Base-by-base conservation (phyloP, 2,329 filamentous ascomycete species). In the Colletotrichum theobromicola region DNA sequence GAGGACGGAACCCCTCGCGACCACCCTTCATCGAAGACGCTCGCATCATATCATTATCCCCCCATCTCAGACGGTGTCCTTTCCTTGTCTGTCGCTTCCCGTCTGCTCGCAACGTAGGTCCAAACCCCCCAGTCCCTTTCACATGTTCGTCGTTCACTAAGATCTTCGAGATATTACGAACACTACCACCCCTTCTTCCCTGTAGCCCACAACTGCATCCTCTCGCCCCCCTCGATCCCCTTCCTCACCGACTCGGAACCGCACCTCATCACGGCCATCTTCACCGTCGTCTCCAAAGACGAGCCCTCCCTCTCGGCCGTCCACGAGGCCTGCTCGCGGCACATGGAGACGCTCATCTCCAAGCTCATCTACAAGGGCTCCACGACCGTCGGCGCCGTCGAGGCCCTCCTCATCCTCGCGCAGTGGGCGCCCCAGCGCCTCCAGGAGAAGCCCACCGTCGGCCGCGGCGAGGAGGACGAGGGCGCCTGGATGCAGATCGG, bases 401-500 rank as follows among this genome's bases (percentile, higher is more conserved):
- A 95, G 79, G 92, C 92, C 2, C 83, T 95, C 3, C 84, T 94
- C 0, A 85, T 95, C 3, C 88, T 95, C 2, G 93, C 93, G 0
- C 93, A 95, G 79, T 95, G 93, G 93, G 92, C 92, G 8, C 92
- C 92, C 0, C 93, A 93, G 75, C 90, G 91, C 0, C 88, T 92
- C 3, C 86, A 91, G 7, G 88, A 89, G 37, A 90, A 90, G 34
- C 91, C 91, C 35, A 87, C 90, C 30, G 91, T 94, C 24, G 93
- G 93, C 0, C 88, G 93, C 70, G 93, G 93, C 10, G 93, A 94
- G 80, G 93, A 94, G 79, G 93, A 95, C 78, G 89, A 93, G 58
- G 92, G 93, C 34, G 92, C 93, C 0, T 95, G 93, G 93, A 94
- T 94, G 93, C 91, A 94, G 78, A 92, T 94, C 7, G 93, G 93